A percentile compares a stretch with the other conserved stretches of the same genome.
Conservation (phyloP, 2,329 filamentous ascomycete genomes). For the Xylariaceae sp. region DNA sequence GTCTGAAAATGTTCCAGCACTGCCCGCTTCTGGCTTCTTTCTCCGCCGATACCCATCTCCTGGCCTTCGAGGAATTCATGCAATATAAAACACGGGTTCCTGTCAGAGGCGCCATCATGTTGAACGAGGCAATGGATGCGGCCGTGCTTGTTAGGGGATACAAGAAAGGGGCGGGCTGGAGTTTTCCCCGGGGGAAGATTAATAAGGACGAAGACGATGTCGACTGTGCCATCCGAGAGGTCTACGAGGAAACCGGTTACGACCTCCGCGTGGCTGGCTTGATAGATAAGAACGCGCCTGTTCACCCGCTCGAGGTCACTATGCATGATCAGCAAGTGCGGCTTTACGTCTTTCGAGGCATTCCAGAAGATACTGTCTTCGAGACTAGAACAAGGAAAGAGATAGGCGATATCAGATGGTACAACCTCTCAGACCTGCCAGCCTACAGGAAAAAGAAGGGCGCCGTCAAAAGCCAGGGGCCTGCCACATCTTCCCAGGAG, state of each 20-base stretch:
- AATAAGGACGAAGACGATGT: conserved; percentile 95
- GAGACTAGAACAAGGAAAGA: conserved; percentile 91
- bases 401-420: conserved; percentile 97
- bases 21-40: conserved; percentile 84
- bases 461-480: conserved; percentile 50
- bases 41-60: conserved; percentile 70
- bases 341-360: conserved; percentile 84
- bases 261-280: conserved; percentile 74
- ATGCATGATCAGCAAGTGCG: conserved; percentile 92
- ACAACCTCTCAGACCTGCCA: conserved; percentile 81
- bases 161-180: conserved; percentile 97
- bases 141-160: conserved; percentile 93
- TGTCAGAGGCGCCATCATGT: conserved; percentile 86
- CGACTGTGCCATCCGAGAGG: conserved; percentile 89
- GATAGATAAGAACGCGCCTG: conserved; percentile 64
- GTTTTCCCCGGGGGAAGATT: conserved; percentile 94
- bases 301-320: conserved; percentile 81
- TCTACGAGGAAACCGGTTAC: conserved; percentile 93
- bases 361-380: conserved; percentile 83
- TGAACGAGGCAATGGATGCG: conserved; percentile 92
- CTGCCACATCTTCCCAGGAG: conserved; percentile 58
- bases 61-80: conserved; percentile 86
- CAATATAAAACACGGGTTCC: conserved; percentile 93
- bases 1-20: conserved; percentile 85
- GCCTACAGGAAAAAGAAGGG: conserved; percentile 65